Base-by-base conservation (phyloP, 2,329 filamentous ascomycete species). In the Fusarium sp. region DNA sequence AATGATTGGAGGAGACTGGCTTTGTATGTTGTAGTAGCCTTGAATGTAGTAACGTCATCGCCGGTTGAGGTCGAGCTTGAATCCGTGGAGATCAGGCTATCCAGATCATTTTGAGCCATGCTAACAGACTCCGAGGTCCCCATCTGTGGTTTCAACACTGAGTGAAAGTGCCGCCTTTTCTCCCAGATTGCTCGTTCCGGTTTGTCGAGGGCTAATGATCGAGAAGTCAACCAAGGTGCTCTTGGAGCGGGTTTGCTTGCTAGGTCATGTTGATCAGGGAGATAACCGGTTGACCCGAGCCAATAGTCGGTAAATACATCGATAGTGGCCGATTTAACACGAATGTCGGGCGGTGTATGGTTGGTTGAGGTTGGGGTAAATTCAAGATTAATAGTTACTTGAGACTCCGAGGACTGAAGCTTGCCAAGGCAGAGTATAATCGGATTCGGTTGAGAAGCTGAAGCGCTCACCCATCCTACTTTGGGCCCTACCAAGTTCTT, bases 301-400 rank as follows among this genome's bases (percentile, higher is more conserved):
- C 45, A 54, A 5, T 61, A 62, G 17, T 38, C 54, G 11, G 59
- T 62, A 2, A 8, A 17, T 4, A 40, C 5, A 3, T 62, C 59
- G 6, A 62, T 54, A 1, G 6, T 15, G 3, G 40, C 40, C 18
- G 33, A 22, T 40, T 62, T 62, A 7, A 62, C 3, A 3, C 20
- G 11, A 1, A 62, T 28, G 0, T 22, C n/a, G 0, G 59, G 59
- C 1, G 40, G 28, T 2, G 2, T 18, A 2, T 20, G 1, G 4
- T 4, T 40, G 13, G 8, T 0, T 7, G 34, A 26, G 2, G 7
- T 1, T 1, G 45, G 6, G 0, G 8, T 17, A 17, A 54, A 62
- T 24, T 54, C 46, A 5, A 62, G 5, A 10, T 45, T 5, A 31
- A 62, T 62, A 0, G 9, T 9, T 13, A 62, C 24, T 1, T 26